Evolutionary conservation across 306 rosid genomes (phyloP).

Genomic region (Prunus salicina): DNA sequence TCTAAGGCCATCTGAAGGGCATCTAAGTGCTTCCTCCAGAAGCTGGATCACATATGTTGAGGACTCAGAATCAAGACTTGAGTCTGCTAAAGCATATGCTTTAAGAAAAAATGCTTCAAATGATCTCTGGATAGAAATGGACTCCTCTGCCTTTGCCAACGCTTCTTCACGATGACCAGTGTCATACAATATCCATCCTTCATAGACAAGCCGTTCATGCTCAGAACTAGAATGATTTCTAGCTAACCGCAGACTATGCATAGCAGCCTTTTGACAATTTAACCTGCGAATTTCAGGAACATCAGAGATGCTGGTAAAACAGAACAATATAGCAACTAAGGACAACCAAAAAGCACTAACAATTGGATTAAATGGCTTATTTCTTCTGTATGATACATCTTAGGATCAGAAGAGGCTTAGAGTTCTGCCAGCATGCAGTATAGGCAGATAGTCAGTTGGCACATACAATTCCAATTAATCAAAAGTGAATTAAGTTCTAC

Average conservation of each 20-base stretch:
- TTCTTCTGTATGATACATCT: not conserved
- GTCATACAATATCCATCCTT: slow-evolving; percentile 94
- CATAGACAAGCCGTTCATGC: slow-evolving; percentile 83
- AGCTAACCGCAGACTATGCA: slow-evolving; percentile 80
- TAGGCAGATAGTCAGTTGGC: not conserved
- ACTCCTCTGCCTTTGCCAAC: slow-evolving; percentile 78
- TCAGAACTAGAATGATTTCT: slow-evolving; percentile 70
- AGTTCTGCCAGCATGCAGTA: not conserved
- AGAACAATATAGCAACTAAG: slow-evolving; percentile 1
- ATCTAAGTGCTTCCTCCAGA: slow-evolving; percentile 82
- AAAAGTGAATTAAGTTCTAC: not conserved
- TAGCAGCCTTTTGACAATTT: slow-evolving; percentile 88
- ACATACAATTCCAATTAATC: not conserved
- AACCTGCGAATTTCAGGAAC: slow-evolving; percentile 43
- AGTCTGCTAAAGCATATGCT: slow-evolving; percentile 82
- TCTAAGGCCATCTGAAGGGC: slow-evolving; percentile 95
- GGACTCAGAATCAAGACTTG: slow-evolving; percentile 67
- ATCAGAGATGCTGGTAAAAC: slow-evolving; percentile 2
- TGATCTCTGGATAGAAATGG: slow-evolving; percentile 80
- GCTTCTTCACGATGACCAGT: slow-evolving; percentile 93
- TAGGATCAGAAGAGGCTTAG: not conserved
- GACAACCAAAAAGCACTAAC: not conserved
- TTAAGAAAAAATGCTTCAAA: slow-evolving; percentile 93
- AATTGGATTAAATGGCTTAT: not conserved
- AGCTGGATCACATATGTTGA: slow-evolving; percentile 63